phyloP scores from a whole-genome alignment of 805 yeast genomes.

The Brettanomyces naardenensis region DNA sequence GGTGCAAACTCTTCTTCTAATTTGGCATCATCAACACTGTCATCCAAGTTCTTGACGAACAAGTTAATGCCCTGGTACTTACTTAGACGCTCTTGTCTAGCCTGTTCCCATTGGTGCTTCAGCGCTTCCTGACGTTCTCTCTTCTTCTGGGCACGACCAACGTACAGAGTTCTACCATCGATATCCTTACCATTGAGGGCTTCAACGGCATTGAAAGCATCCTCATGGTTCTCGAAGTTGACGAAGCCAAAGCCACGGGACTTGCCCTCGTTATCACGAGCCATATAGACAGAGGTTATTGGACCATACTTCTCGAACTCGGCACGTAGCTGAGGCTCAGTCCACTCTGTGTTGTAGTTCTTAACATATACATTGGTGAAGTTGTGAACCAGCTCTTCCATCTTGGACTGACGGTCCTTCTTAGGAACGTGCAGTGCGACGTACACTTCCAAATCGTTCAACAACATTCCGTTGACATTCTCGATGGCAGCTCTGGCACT shows the following conservation, averaged over 20 bases:
- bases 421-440: constrained; percentile 92
- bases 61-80: constrained; percentile 97
- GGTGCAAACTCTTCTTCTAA: constrained; percentile 88
- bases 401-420: constrained; percentile 90
- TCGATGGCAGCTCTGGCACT: constrained; percentile 93
- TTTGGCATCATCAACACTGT: constrained; percentile 82
- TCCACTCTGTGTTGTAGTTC: constrained; percentile 68
- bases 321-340: constrained; percentile 63
- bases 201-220: constrained; percentile 87
- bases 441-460: constrained; percentile 91
- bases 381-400: constrained; percentile 83
- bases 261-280: constrained; percentile 78
- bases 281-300: constrained; percentile 76
- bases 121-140: constrained; percentile 94
- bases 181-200: constrained; percentile 82
- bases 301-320: constrained; percentile 69
- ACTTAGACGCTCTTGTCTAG: constrained; percentile 82
- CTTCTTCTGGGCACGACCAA: constrained; percentile 99
- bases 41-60: constrained; percentile 95
- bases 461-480: constrained; percentile 95
- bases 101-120: constrained; percentile 88
- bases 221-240: constrained; percentile 80
- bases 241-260: constrained; percentile 95
- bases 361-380: constrained; percentile 95
- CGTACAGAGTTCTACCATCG: constrained; percentile 81